A percentile compares a stretch with the other conserved stretches of the same genome.
Evolutionary conservation across 1,284 basidiomycete species (phyloP).

Genomic region (Apiotrichum sp.): DNA sequence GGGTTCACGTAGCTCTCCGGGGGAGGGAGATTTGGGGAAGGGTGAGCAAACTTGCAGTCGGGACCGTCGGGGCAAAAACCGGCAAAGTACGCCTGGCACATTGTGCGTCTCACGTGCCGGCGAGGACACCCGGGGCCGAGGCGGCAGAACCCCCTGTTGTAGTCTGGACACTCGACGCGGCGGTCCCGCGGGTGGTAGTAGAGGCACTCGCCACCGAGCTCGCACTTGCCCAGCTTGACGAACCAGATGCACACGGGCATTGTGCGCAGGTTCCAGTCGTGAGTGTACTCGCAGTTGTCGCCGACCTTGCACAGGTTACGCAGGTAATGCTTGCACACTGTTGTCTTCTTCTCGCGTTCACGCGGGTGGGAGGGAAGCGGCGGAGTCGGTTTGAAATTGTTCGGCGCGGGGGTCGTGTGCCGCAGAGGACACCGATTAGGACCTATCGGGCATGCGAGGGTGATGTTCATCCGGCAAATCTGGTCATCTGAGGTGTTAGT

Average conservation of each 20-base stretch:
- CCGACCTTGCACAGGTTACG: conserved; percentile 98
- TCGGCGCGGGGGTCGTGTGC: conserved; percentile 75
- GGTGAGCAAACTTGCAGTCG: conserved; percentile 81
- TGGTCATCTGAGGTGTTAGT: conserved; percentile 62
- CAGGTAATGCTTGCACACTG: conserved; percentile 99
- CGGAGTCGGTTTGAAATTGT: conserved; percentile 81
- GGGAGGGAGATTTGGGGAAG: conserved; percentile 51
- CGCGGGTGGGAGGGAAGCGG: conserved; percentile 66
- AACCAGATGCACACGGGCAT: conserved; percentile 99
- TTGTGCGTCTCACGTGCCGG: conserved; percentile 84
- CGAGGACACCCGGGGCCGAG: conserved; percentile 82
- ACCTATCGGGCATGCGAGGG: conserved; percentile 80
- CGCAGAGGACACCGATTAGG: conserved; percentile 79
- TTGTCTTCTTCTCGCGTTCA: conserved; percentile 78
- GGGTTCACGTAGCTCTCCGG: conserved; percentile 74
- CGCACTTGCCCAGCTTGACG: conserved; percentile 96
- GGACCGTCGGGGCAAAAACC: conserved; percentile 94
- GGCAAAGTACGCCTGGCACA: conserved; percentile 84
- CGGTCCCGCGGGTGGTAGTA: conserved; percentile 90
- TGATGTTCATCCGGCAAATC: conserved; percentile 75
- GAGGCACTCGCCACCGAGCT: conserved; percentile 94
- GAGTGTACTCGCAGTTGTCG: conserved; percentile 95
- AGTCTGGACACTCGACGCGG: conserved; percentile 89
- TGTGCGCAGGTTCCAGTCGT: conserved; percentile 94
- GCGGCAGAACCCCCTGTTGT: conserved; percentile 91